Conservation (phyloP, 2,329 filamentous ascomycete species). For the Venturia nashicola region DNA sequence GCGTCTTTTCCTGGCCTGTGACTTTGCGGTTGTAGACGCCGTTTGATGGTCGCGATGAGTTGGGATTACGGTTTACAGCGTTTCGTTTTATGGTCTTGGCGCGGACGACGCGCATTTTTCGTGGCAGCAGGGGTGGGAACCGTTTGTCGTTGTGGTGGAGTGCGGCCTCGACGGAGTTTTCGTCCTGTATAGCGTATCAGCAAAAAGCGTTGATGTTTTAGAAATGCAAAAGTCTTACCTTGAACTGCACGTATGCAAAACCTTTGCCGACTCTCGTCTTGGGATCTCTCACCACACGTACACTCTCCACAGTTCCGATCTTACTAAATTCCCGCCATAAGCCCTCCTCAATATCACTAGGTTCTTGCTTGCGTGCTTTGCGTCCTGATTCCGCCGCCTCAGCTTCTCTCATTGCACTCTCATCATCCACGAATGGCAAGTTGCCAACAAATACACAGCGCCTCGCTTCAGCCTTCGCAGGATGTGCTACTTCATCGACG, state of each 20-base stretch:
- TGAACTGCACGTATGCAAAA: conserved; percentile 95
- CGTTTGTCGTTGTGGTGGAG: conserved; percentile 81
- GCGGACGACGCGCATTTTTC: conserved; percentile 71
- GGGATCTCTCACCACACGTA: conserved; percentile 80
- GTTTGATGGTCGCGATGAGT: conserved; percentile 14
- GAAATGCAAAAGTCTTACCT: conserved; percentile 33
- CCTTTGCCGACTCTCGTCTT: conserved; percentile 91
- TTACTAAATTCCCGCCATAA: conserved; percentile 72
- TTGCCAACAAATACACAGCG: conserved; percentile 96
- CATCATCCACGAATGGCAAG: conserved; percentile 88
- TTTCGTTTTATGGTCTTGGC: conserved; percentile 54
- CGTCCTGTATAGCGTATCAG: conserved; percentile 41
- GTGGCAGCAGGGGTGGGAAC: conserved; percentile 87
- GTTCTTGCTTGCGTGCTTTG: conserved; percentile 56
- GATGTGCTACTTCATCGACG: conserved; percentile 84
- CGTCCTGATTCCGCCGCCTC: conserved; percentile 54
- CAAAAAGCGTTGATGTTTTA: background rate
- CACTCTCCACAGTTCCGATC: conserved; percentile 77
- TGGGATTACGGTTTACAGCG: conserved; percentile 14
- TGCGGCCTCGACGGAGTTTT: conserved; percentile 81
- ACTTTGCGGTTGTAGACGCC: conserved; percentile 55
- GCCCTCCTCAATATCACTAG: conserved; percentile 84
- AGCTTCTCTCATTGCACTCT: conserved; percentile 51
- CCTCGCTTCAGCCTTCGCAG: conserved; percentile 66
- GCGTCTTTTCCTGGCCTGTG: conserved; percentile 56